Evolutionary conservation across 495 filamentous ascomycete species (phyloP).

Genomic region (Penicillium nucicola): DNA sequence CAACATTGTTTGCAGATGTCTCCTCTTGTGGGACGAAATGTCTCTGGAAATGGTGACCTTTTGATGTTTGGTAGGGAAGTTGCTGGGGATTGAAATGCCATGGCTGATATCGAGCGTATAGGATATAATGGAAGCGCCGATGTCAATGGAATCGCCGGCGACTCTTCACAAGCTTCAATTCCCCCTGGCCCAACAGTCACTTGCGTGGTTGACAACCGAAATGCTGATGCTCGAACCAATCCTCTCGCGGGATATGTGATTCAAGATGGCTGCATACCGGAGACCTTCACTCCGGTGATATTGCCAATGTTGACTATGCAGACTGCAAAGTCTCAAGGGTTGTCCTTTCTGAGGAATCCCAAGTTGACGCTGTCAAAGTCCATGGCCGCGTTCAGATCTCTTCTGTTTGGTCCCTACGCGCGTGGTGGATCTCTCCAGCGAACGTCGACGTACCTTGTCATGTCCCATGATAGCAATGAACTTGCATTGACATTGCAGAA

Average conservation of each 20-base stretch:
- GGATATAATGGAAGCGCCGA: slow-evolving; percentile 56
- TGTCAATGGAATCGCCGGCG: slow-evolving; percentile 54
- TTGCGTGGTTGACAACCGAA: slow-evolving; percentile 60
- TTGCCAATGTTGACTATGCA: slow-evolving; percentile 53
- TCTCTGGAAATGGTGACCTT: slow-evolving; percentile 69
- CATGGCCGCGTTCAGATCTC: slow-evolving; percentile 46
- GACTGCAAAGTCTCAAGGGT: slow-evolving; percentile 17
- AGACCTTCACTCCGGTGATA: slow-evolving; percentile 52
- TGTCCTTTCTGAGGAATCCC: slow-evolving; percentile 26
- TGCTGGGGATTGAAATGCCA: neutral
- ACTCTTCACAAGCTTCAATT: slow-evolving; percentile 24
- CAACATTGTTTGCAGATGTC: slow-evolving; percentile 57
- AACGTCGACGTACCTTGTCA: slow-evolving; percentile 66
- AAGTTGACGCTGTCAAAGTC: neutral
- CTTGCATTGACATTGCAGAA: slow-evolving; percentile 55
- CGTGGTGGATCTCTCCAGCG: slow-evolving; percentile 51
- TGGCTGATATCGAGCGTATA: neutral
- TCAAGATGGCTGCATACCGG: slow-evolving; percentile 62
- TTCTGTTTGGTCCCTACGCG: slow-evolving; percentile 55
- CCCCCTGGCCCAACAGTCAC: slow-evolving; percentile 61
- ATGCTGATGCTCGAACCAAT: slow-evolving; percentile 38
- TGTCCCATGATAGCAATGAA: slow-evolving; percentile 69
- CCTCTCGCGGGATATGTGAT: slow-evolving; percentile 62
- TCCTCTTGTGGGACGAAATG: slow-evolving; percentile 53
- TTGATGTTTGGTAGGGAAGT: slow-evolving; percentile 54